Percentiles rank a stretch among this genome's conserved stretches.
Conservation (phyloP, 73 alveolate species). For the Paramecium pentaurelia region DNA sequence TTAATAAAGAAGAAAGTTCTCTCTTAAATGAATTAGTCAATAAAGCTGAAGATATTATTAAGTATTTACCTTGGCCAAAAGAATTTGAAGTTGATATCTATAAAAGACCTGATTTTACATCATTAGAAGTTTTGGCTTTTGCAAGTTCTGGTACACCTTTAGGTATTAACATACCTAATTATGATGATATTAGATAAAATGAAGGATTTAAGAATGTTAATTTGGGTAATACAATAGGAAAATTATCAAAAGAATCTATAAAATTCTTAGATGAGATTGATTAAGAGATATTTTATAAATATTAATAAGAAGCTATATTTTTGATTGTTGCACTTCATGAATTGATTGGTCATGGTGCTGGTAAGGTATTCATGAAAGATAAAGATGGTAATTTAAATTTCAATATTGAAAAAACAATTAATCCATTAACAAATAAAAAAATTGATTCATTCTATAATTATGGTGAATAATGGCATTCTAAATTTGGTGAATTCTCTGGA, state of each 20-base stretch:
- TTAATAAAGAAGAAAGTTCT: slow-evolving; percentile 82
- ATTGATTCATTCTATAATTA: slow-evolving; percentile 75
- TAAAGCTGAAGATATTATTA: slow-evolving; percentile 72
- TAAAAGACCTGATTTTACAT: slow-evolving; percentile 85
- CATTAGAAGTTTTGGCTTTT: slow-evolving; percentile 85
- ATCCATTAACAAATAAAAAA: slow-evolving; percentile 85
- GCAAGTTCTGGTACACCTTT: slow-evolving; percentile 87
- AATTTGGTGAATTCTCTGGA: slow-evolving; percentile 79
- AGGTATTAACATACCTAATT: slow-evolving; percentile 96
- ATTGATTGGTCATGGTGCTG: slow-evolving; percentile 95
- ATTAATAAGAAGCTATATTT: slow-evolving; percentile 68
- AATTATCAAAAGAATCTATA: slow-evolving; percentile 52
- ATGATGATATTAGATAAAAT: slow-evolving; percentile 85
- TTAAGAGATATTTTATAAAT: slow-evolving; percentile 64
- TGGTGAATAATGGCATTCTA: slow-evolving; percentile 89
- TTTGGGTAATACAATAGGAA: slow-evolving; percentile 64
- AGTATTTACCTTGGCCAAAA: slow-evolving; percentile 94
- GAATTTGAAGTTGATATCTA: slow-evolving; percentile 87
- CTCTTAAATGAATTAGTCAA: slow-evolving; percentile 76
- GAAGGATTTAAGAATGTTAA: slow-evolving; percentile 93
- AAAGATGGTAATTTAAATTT: slow-evolving; percentile 79
- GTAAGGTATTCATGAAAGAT: slow-evolving; percentile 77
- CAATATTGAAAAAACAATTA: slow-evolving; percentile 67
- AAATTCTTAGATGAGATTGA: slow-evolving; percentile 75
- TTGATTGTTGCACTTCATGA: slow-evolving; percentile 90